Evolutionary conservation across 306 rosid genomes (phyloP).

Genomic region (Pueraria montana): DNA sequence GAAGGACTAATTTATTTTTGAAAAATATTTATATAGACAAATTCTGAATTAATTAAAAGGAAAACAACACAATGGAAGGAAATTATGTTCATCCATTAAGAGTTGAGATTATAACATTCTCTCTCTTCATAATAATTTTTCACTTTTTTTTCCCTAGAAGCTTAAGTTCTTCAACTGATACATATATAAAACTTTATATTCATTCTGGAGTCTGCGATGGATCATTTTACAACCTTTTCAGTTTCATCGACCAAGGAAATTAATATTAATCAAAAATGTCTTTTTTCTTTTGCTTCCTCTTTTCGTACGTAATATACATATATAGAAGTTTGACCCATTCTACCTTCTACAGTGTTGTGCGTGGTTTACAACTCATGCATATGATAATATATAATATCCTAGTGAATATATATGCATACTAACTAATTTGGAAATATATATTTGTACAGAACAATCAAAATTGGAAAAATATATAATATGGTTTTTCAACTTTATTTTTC

Average conservation of each 20-base stretch:
- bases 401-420: neutral
- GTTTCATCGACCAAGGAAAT: neutral
- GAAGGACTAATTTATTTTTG: neutral
- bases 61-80: neutral
- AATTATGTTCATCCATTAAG: neutral
- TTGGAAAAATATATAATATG: neutral
- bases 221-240: too few species aligned
- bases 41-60: neutral
- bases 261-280: neutral
- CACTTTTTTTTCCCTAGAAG: neutral
- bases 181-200: neutral
- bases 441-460: neutral
- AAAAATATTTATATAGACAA: neutral
- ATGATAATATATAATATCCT: neutral
- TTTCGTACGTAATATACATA: neutral
- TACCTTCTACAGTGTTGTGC: neutral
- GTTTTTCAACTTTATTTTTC: constrained; percentile 20
- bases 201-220: constrained; percentile 2
- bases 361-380: constrained; percentile 18
- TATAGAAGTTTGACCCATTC: constrained; percentile 41
- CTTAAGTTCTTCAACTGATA: neutral
- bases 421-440: too few species aligned
- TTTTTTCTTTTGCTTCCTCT: neutral
- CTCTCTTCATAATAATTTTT: neutral
- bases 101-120: neutral